phyloP scores from a whole-genome alignment of 2,329 filamentous ascomycete species.

The Fusarium sp. region DNA sequence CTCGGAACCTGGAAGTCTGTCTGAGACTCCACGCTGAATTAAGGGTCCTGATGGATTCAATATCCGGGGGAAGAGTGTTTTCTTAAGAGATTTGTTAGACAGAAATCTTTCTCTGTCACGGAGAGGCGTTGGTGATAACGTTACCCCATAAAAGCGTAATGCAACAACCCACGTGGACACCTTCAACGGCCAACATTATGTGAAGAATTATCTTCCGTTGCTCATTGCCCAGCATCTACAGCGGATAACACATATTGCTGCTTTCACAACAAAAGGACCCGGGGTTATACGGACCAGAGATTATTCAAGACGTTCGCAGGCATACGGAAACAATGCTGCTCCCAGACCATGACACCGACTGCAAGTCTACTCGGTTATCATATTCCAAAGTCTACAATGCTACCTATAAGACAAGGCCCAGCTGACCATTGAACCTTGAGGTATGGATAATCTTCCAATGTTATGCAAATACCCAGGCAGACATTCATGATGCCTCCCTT shows the following conservation, averaged over 20 bases:
- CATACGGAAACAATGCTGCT: background rate
- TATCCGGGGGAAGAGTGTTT: background rate
- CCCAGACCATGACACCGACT: background rate
- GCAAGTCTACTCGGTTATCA: constrained; percentile 19
- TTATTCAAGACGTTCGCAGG: background rate
- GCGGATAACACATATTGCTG: background rate
- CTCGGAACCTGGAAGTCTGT: background rate
- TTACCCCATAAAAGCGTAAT: background rate
- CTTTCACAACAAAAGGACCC: background rate
- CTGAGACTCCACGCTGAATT: background rate
- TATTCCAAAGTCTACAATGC: constrained; percentile 29
- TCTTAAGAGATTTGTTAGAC: background rate
- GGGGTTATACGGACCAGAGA: background rate
- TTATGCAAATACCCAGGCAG: constrained; percentile 28
- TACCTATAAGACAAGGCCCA: constrained; percentile 12
- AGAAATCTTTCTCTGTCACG: background rate
- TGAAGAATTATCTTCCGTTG: background rate
- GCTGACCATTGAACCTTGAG: constrained; percentile 13
- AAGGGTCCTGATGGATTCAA: background rate
- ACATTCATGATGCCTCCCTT: background rate
- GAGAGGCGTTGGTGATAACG: background rate
- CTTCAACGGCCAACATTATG: background rate
- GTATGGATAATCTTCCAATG: constrained; percentile 13
- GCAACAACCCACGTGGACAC: background rate
- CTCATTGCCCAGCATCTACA: background rate